Conservation (phyloP, 2,329 filamentous ascomycete genomes). For the Sordariomycetes sp. region DNA sequence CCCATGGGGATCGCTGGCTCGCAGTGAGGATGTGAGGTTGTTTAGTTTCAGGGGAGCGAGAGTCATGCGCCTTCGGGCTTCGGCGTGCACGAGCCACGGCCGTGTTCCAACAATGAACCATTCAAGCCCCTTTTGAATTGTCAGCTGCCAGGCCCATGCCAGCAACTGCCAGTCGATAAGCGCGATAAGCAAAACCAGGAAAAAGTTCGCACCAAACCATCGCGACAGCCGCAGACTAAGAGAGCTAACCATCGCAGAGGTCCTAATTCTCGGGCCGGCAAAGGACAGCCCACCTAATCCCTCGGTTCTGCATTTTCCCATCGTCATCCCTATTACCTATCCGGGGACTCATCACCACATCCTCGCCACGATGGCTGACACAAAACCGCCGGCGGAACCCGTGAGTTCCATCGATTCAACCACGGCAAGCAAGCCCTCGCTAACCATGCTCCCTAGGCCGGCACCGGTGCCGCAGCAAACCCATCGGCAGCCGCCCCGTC, state of each 20-base stretch:
- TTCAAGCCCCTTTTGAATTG: background rate
- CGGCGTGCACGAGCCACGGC: background rate
- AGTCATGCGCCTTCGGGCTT: background rate
- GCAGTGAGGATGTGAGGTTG: background rate
- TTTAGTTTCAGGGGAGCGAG: background rate
- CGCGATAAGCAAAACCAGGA: background rate
- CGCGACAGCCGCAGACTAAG: background rate
- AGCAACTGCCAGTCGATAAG: constrained; percentile 1
- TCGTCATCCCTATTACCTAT: background rate
- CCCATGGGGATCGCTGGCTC: background rate
- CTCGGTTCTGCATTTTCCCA: background rate
- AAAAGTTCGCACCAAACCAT: background rate
- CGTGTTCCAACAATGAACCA: background rate
- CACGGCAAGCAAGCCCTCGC: background rate
- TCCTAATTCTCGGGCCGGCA: background rate
- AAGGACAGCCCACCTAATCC: background rate
- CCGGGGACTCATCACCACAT: background rate
- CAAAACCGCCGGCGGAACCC: constrained; percentile 1
- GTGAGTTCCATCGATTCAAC: background rate
- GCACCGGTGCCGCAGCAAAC: background rate
- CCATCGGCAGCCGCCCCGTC: background rate
- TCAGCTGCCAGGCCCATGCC: background rate
- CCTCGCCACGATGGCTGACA: background rate
- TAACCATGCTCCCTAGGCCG: background rate
- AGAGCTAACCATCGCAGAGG: background rate